Evolutionary conservation across 1,139 yeast genomes (phyloP).

Genomic region (Saccharomyces hybrid): DNA sequence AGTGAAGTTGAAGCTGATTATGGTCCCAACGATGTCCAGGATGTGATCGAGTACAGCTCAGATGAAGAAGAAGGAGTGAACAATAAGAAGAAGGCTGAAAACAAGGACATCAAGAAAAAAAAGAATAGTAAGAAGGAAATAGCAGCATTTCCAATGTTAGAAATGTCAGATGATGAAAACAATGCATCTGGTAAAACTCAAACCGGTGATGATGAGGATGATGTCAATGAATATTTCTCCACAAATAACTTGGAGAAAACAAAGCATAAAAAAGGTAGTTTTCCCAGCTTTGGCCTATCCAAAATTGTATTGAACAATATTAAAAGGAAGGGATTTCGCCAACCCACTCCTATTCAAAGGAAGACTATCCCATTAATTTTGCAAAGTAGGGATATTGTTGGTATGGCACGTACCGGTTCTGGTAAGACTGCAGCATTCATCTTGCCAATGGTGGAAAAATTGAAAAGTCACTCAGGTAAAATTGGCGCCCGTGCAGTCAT

Average conservation of each 20-base stretch:
- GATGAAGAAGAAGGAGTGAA: constrained; percentile 38
- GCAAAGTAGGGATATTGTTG: constrained; percentile 89
- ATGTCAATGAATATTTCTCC: constrained; percentile 38
- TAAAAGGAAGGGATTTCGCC: constrained; percentile 77
- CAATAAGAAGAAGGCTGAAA: constrained; percentile 25
- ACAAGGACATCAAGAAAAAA: constrained; percentile 10
- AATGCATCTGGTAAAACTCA: constrained; percentile 28
- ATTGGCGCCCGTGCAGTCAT: constrained; percentile 87
- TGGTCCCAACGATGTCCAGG: constrained; percentile 43
- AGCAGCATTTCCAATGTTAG: constrained; percentile 52
- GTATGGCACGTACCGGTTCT: constrained; percentile 98
- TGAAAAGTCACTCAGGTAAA: constrained; percentile 75
- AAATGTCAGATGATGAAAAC: constrained; percentile 57
- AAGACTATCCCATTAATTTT: constrained; percentile 86
- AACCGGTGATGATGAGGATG: constrained; percentile 40
- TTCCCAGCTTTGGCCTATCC: constrained; percentile 85
- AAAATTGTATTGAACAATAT: constrained; percentile 64
- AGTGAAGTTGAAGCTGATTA: constrained; percentile 38
- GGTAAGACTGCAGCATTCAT: constrained; percentile 98
- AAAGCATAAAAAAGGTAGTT: constrained; percentile 72
- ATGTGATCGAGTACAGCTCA: constrained; percentile 40
- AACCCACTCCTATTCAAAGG: constrained; percentile 96
- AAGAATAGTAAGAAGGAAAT: constrained; percentile 9
- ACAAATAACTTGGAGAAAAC: constrained; percentile 38
- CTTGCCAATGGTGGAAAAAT: constrained; percentile 81